Evolutionary conservation across 202 grass and related monocot genomes (phyloP).

Genomic region (Panicum virgatum): DNA sequence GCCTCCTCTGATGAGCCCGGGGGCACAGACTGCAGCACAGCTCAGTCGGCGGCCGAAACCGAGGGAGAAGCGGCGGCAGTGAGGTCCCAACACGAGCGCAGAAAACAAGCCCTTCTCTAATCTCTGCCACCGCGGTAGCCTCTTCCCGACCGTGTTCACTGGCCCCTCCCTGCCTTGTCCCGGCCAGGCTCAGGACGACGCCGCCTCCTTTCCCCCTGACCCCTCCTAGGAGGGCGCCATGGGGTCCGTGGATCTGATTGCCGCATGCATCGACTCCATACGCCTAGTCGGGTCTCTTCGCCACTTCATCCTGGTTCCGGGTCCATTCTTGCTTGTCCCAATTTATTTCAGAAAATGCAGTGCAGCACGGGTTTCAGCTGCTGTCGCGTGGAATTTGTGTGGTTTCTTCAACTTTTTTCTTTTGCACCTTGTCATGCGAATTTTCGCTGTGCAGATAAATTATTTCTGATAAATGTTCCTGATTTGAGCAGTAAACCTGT

Average conservation of each 20-base stretch:
- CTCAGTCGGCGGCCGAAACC: neutral
- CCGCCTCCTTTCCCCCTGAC: neutral
- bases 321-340: neutral
- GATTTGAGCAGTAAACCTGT: neutral
- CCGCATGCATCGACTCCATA: constrained; percentile 73
- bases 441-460: neutral
- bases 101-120: too few species aligned
- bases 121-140: neutral
- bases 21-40: neutral
- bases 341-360: neutral
- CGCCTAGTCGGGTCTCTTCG: constrained; percentile 54
- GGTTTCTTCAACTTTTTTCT: neutral
- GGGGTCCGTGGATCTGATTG: constrained; percentile 82
- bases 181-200: neutral
- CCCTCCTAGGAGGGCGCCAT: constrained; percentile 25
- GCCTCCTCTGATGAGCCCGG: neutral
- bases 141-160: neutral
- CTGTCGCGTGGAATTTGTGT: neutral
- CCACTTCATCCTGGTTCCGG: neutral
- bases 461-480: neutral
- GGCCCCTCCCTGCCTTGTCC: neutral
- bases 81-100: too few species aligned
- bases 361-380: too few species aligned
- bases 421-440: neutral
- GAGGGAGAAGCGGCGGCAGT: neutral